Conservation (phyloP, 192 early-diverging fungal species). For the Podila epigama region DNA sequence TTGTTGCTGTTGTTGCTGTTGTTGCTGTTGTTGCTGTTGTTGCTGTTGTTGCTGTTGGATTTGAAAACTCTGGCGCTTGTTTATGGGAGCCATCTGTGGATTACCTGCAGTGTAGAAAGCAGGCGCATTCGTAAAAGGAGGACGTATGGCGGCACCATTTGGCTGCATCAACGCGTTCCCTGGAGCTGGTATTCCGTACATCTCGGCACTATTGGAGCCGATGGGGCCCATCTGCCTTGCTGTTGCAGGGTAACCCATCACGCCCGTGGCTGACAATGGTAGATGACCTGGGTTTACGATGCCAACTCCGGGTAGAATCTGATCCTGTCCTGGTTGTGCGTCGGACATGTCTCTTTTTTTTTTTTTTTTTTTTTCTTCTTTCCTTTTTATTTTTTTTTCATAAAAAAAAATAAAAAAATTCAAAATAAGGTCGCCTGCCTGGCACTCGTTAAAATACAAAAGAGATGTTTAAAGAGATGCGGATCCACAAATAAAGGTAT, state of each 20-base stretch:
- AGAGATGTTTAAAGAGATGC: too few species aligned
- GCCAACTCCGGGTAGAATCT: constrained; percentile 1
- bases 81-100: not conserved
- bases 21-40: not conserved
- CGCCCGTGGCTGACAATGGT: not conserved
- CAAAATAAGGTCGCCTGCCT: too few species aligned
- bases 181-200: not conserved
- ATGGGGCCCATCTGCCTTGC: constrained; percentile 2
- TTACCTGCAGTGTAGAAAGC: not conserved
- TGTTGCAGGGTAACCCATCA: not conserved
- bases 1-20: not conserved
- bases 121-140: not conserved
- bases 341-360: not conserved
- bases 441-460: too few species aligned
- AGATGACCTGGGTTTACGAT: not conserved
- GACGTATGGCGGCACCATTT: not conserved
- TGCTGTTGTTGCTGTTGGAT: not conserved
- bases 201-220: not conserved
- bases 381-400: not conserved
- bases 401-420: not conserved
- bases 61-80: not conserved
- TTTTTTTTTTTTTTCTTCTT: not conserved
- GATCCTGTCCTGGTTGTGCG: constrained; percentile 2
- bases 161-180: constrained; percentile 1
- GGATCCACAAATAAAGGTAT: too few species aligned